These are phyloP conservation scores for Thalassia testudinum DNA, from an alignment of 116 monocot species.

Conservation along the genomic window DNA sequence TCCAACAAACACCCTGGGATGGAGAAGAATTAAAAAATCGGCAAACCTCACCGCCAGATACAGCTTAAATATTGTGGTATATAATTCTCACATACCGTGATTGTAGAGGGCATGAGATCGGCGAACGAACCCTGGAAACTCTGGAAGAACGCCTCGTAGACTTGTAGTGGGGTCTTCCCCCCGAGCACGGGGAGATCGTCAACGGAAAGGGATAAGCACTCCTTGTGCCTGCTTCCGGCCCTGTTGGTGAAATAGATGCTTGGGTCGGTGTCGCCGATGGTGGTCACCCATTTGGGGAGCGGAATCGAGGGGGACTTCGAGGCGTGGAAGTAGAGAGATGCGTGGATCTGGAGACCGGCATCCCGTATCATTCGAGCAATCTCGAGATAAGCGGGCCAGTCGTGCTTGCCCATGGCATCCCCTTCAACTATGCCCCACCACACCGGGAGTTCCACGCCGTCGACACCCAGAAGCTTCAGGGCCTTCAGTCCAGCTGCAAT, in stretches of 20 bases:
- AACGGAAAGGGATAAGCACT: slow-evolving; percentile 46
- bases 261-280: slow-evolving; percentile 25
- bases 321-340: slow-evolving; percentile 32
- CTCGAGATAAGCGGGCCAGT: slow-evolving; percentile 48
- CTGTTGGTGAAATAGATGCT: slow-evolving; percentile 48
- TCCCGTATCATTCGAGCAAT: slow-evolving; percentile 37
- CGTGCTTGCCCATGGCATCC: slow-evolving; percentile 12
- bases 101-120: slow-evolving; percentile 39
- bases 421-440: slow-evolving; percentile 54
- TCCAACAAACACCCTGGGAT: not conserved
- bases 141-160: slow-evolving; percentile 27
- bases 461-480: slow-evolving; percentile 53
- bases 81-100: slow-evolving; percentile 51
- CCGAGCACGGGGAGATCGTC: slow-evolving; percentile 54
- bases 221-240: slow-evolving; percentile 20
- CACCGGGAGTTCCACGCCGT: slow-evolving; percentile 70
- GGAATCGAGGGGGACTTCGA: slow-evolving; percentile 9
- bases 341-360: slow-evolving; percentile 39
- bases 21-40: not conserved
- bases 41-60: no score
- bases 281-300: slow-evolving; percentile 36
- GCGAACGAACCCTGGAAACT: slow-evolving; percentile 36
- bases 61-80: no score
- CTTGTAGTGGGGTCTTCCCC: slow-evolving; percentile 43
- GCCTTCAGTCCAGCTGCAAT: slow-evolving; percentile 57